These are phyloP conservation scores for Agapanthus africanus DNA, from an alignment of 106 monocot species.

Conservation along the genomic window DNA sequence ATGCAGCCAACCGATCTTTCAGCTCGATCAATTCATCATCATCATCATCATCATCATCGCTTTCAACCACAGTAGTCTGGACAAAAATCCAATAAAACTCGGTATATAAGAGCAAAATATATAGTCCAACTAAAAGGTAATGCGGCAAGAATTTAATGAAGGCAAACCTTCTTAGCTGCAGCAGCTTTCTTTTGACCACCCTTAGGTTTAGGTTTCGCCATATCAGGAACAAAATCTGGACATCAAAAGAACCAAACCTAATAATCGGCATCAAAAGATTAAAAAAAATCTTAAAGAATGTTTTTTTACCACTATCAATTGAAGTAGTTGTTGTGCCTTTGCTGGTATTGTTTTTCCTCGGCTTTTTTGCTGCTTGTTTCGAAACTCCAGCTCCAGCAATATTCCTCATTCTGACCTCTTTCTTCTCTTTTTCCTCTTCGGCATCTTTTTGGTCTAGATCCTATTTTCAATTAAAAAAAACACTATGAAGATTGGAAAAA, in stretches of 20 bases:
- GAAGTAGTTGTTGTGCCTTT: slow-evolving; percentile 6
- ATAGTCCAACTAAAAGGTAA: background rate
- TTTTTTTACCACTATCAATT: slow-evolving; percentile 12
- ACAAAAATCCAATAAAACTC: background rate
- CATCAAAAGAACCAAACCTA: background rate
- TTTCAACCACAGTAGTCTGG: slow-evolving; percentile 23
- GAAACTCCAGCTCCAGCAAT: background rate
- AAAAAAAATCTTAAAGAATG: background rate
- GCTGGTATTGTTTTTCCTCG: slow-evolving; percentile 31
- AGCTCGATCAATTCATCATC: slow-evolving; percentile 61
- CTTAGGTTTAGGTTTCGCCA: slow-evolving; percentile 27
- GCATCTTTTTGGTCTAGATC: no score
- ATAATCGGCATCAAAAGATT: no score
- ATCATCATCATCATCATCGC: slow-evolving; percentile 51
- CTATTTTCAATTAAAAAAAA: no score
- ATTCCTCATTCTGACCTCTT: slow-evolving; percentile 17
- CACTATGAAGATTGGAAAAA: no score
- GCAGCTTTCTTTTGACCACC: slow-evolving; percentile 59
- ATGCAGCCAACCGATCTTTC: slow-evolving; percentile 61
- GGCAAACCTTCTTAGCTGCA: slow-evolving; percentile 27
- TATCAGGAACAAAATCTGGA: slow-evolving; percentile 6
- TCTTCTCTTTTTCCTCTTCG: no score
- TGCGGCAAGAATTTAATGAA: no score
- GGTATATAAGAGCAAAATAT: background rate
- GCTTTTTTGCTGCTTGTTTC: slow-evolving; percentile 21